These are phyloP conservation scores for Nasturtium officinale DNA, from an alignment of 345 rosid genomes.

Conservation along the genomic window DNA sequence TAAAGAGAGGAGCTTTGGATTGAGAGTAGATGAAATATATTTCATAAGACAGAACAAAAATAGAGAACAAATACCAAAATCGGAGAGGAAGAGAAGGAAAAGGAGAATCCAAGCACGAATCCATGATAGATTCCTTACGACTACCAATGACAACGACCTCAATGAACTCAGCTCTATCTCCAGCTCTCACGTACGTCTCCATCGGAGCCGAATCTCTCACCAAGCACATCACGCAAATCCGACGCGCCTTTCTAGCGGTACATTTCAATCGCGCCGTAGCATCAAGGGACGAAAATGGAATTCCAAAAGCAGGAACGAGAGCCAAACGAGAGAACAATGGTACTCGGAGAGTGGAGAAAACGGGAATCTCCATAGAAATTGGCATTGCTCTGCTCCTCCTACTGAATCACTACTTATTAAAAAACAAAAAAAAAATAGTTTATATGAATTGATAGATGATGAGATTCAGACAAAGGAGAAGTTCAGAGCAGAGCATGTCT, in stretches of 20 bases:
- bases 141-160: constrained; percentile 85
- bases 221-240: constrained; percentile 40
- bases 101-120: constrained; percentile 74
- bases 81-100: constrained; percentile 62
- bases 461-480: constrained; percentile 15
- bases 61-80: constrained; percentile 58
- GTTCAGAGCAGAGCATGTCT: constrained; percentile 25
- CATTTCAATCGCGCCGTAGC: constrained; percentile 10
- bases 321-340: constrained; percentile 35
- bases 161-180: constrained; percentile 37
- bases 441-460: constrained; percentile 7
- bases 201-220: constrained; percentile 34
- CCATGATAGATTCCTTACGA: constrained; percentile 71
- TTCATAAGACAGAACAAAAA: neutral
- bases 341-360: constrained; percentile 39
- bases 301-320: constrained; percentile 21
- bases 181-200: constrained; percentile 24
- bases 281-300: constrained; percentile 10
- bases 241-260: constrained; percentile 35
- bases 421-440: neutral
- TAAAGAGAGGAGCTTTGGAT: neutral
- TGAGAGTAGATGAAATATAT: neutral
- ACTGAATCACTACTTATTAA: neutral
- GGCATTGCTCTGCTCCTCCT: constrained; percentile 29
- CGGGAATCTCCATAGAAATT: constrained; percentile 44